A percentile compares a stretch with the other conserved stretches of the same genome.
These are phyloP conservation scores for Hanseniaspora jakobsenii DNA, from an alignment of 805 yeast species.

Conservation along the genomic window DNA sequence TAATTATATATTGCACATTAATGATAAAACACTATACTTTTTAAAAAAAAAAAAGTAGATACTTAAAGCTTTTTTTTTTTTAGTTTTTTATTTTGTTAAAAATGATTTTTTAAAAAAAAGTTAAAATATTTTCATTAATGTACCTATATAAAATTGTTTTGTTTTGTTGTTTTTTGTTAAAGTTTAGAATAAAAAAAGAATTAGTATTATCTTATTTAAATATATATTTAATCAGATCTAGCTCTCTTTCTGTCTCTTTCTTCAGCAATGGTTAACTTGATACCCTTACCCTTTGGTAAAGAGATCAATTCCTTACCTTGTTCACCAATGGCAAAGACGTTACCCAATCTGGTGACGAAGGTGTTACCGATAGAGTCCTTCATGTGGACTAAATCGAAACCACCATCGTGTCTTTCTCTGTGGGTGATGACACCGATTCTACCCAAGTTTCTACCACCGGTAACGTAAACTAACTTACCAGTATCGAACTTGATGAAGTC, in stretches of 20 bases:
- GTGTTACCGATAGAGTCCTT: constrained; percentile 91
- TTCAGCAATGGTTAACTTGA: constrained; percentile 87
- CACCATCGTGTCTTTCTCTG: constrained; percentile 97
- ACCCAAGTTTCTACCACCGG: constrained; percentile 98
- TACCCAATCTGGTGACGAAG: constrained; percentile 85
- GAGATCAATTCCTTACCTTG: constrained; percentile 89
- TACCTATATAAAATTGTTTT: neutral
- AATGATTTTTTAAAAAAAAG: no score
- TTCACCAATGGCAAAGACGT: constrained; percentile 93
- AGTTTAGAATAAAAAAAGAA: no score
- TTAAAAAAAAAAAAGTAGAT: neutral
- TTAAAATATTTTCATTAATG: no score
- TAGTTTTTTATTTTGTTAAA: neutral
- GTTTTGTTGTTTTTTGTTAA: constrained; percentile 3
- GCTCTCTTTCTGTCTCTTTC: constrained; percentile 98
- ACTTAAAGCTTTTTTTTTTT: neutral
- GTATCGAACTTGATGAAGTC: constrained; percentile 85
- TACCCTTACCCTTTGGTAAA: constrained; percentile 98
- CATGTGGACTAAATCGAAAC: constrained; percentile 93
- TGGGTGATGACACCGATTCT: constrained; percentile 91
- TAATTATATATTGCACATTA: neutral
- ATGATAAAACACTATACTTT: neutral
- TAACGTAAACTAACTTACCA: constrained; percentile 83
- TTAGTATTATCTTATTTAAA: constrained; percentile 17
- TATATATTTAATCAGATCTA: constrained; percentile 40